A percentile compares a stretch with the other conserved stretches of the same genome.
Conservation (phyloP, 257 asterid genomes). For the Osmanthus fragrans region DNA sequence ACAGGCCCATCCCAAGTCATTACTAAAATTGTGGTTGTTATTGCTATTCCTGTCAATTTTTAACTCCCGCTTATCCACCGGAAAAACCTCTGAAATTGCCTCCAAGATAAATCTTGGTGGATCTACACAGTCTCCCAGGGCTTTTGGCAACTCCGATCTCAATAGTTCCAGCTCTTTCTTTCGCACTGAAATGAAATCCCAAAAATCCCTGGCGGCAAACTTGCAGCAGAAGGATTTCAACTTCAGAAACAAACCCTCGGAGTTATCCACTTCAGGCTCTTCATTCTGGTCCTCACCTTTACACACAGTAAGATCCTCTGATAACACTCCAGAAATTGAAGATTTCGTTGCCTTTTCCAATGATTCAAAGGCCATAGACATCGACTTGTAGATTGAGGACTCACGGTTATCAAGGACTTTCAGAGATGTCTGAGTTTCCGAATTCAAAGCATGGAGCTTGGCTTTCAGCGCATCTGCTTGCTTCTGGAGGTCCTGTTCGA, state of each 20-base stretch:
- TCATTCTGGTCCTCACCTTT: conserved; percentile 11
- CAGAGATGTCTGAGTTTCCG: conserved; percentile 57
- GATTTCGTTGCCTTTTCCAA: conserved; percentile 41
- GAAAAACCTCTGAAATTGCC: conserved; percentile 91
- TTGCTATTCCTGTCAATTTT: conserved; percentile 26
- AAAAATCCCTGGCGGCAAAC: conserved; percentile 72
- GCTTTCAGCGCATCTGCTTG: conserved; percentile 68
- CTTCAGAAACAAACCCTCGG: conserved; percentile 60
- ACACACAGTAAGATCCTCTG: not conserved
- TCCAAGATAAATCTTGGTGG: conserved; percentile 92
- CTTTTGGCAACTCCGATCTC: conserved; percentile 64
- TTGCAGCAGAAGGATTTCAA: conserved; percentile 53
- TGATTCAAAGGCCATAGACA: conserved; percentile 49
- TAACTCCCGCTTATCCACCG: conserved; percentile 48
- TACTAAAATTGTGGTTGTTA: conserved; percentile 12
- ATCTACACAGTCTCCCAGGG: conserved; percentile 73
- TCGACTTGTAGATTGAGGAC: conserved; percentile 57
- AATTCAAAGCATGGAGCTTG: conserved; percentile 49
- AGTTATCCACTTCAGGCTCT: conserved; percentile 64
- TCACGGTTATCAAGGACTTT: conserved; percentile 72
- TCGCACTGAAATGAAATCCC: conserved; percentile 64
- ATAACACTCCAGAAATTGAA: conserved; percentile 30
- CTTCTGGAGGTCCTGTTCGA: conserved; percentile 74
- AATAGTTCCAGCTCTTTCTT: conserved; percentile 82
- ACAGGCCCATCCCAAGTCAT: conserved; percentile 99